Percentiles rank a stretch among this genome's conserved stretches.
phyloP scores from a whole-genome alignment of 257 asterid genomes.

The Echites panduratus region DNA sequence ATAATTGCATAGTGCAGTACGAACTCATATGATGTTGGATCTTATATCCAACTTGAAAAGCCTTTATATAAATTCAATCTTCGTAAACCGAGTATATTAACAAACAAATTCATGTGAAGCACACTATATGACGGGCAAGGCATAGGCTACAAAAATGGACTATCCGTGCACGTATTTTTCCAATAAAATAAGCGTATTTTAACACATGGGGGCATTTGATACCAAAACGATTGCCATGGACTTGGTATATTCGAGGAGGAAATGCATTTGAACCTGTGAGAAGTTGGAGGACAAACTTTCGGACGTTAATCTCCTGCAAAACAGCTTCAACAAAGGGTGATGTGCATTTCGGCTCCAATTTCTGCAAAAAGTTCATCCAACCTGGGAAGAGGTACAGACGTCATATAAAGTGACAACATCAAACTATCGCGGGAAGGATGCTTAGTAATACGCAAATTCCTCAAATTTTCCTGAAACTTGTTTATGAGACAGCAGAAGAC shows the following conservation, averaged over 20 bases:
- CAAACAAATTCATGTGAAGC: too few species aligned
- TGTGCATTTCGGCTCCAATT: constrained; percentile 62
- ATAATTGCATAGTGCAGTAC: too few species aligned
- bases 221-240: background rate
- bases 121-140: too few species aligned
- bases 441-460: background rate
- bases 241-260: background rate
- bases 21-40: background rate
- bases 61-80: too few species aligned
- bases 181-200: too few species aligned
- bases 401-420: background rate
- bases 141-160: too few species aligned
- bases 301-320: too few species aligned
- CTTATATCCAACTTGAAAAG: too few species aligned
- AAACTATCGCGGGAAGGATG: background rate
- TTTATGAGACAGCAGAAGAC: background rate
- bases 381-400: constrained; percentile 27
- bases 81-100: too few species aligned
- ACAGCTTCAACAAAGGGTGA: constrained; percentile 34
- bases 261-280: too few species aligned
- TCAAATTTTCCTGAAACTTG: background rate
- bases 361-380: constrained; percentile 50
- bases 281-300: background rate
- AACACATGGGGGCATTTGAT: background rate
- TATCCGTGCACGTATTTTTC: background rate